Evolutionary conservation across 192 early-diverging fungal genomes (phyloP).

Genomic region (Paraglomus occultum): DNA sequence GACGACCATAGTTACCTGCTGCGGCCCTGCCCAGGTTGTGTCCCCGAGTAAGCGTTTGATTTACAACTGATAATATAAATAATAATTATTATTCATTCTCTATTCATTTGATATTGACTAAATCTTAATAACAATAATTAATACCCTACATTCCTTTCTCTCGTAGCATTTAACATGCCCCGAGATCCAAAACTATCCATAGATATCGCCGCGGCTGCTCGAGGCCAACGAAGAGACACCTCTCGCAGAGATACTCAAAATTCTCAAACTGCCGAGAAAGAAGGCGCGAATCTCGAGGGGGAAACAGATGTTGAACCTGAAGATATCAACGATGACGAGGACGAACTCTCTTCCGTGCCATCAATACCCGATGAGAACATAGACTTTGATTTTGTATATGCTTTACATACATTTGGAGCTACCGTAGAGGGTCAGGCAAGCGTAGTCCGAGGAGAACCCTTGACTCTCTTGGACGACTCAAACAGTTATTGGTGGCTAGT

Average conservation of each 20-base stretch:
- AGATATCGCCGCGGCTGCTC: slow-evolving; percentile 18
- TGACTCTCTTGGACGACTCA: slow-evolving; percentile 78
- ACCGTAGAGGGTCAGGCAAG: slow-evolving; percentile 84
- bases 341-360: slow-evolving; percentile 40
- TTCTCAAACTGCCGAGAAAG: not conserved
- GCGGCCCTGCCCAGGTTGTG: too few relatives aligned
- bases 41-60: too few relatives aligned
- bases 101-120: too few relatives aligned
- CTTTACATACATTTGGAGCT: slow-evolving; percentile 81
- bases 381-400: slow-evolving; percentile 77
- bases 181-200: slow-evolving; percentile 24
- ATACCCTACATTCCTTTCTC: not conserved
- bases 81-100: too few relatives aligned
- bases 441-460: slow-evolving; percentile 73
- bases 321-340: slow-evolving; percentile 43
- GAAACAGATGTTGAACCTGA: slow-evolving; percentile 6
- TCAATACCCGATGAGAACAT: slow-evolving; percentile 63
- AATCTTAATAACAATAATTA: too few relatives aligned
- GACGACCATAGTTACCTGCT: too few relatives aligned
- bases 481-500: slow-evolving; percentile 85
- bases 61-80: too few relatives aligned
- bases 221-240: not conserved
- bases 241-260: not conserved
- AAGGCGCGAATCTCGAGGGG: not conserved
- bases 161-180: not conserved